A percentile compares a stretch with the other conserved stretches of the same genome.
Conservation (phyloP, 345 rosid genomes). For the Populus tremula region DNA sequence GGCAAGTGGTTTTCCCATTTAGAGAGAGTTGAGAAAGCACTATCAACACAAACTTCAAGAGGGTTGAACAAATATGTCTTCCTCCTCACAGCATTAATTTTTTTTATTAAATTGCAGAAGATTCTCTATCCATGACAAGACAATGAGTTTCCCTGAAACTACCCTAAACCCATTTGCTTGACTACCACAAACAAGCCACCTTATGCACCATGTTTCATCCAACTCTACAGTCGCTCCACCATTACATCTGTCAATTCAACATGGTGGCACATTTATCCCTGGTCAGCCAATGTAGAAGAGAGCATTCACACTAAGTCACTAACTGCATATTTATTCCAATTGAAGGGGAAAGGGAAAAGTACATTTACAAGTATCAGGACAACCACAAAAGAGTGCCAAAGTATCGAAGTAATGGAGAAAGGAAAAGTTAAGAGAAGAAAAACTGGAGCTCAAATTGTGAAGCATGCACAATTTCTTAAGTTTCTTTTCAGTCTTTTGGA, state of each 20-base stretch:
- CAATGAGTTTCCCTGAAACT: not conserved
- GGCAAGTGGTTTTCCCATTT: too few relatives aligned
- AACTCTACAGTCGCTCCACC: not conserved
- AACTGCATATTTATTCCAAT: not conserved
- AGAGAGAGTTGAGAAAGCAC: too few relatives aligned
- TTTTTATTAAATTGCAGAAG: not conserved
- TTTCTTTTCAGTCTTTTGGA: not conserved
- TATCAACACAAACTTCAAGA: not conserved
- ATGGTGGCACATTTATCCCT: not conserved
- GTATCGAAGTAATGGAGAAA: too few relatives aligned
- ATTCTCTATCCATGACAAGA: not conserved
- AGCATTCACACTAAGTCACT: not conserved
- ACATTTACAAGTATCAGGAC: not conserved
- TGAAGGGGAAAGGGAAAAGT: not conserved
- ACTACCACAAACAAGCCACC: not conserved
- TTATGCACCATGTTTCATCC: not conserved
- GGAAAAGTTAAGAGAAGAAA: not conserved
- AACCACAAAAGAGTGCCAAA: not conserved
- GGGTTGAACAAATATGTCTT: not conserved
- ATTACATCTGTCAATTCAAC: not conserved
- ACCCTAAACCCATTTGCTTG: not conserved
- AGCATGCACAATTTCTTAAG: not conserved
- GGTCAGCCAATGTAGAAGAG: not conserved
- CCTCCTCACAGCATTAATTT: not conserved
- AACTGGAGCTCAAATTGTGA: not conserved